Evolutionary conservation across 441 rosid genomes (phyloP), one percentile per base, ranked within the genome.

Genomic region (Brassica balearica): DNA sequence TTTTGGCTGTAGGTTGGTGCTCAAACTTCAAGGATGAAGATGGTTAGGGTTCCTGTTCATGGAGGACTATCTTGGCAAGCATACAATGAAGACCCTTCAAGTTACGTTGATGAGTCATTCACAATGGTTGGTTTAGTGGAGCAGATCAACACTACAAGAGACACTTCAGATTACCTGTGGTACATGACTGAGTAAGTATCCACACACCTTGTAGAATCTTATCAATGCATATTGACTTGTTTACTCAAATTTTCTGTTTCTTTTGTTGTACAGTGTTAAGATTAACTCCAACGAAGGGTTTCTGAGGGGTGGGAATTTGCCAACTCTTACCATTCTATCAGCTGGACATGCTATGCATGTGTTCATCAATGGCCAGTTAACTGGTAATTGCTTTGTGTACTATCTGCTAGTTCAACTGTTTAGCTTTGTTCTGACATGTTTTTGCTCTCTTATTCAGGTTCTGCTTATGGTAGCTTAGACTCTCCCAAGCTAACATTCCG

Each of bases 341-440:
- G 99, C 99, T 77, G 98, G 99, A 34, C 99, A 96, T 82, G 99
- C 98, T 79, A 81, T 96, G 86, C 97, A 96, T 83, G 93, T 90
- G 70, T 96, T 94, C 32, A 76, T 94, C 85, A 96, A 96, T 60
- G 97, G 95, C 68, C 91, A 88, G 34, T 89, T 87, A 70, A 71
- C 93, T 81, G 98, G 99, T 95, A 75, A 41, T 77, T 55, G 53
- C 68, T 8, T 55, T 63, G 20, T 68, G 61, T 62, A 29, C 12
- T 8, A 41, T 64, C 19, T 5, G 14, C 61, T 64, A 43, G 14
- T 14, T 15, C 17, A 15, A 15, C 17, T 15, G 20, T 51, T 48
- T 51, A 0, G 59, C 10, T 4, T 53, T 1, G 29, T 20, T 56
- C 15, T 80, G 69, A 80, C 77, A 65, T 65, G 14, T 6, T 63